These are phyloP conservation scores for Boletus rex-veris DNA, from an alignment of 768 basidiomycete species.

Conservation along the genomic window DNA sequence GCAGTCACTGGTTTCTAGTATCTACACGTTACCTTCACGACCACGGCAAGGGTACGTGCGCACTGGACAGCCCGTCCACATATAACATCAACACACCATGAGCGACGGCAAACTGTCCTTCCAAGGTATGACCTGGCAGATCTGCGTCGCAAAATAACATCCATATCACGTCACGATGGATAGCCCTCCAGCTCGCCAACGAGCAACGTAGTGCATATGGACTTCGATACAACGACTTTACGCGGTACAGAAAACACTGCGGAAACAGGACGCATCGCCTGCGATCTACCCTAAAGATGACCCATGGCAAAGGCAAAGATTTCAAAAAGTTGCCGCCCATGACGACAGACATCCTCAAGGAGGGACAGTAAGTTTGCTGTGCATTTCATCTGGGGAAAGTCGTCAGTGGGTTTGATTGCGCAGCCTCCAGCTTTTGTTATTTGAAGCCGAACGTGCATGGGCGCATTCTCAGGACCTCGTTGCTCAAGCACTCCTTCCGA, in stretches of 20 bases:
- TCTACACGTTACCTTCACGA: constrained; percentile 17
- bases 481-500: constrained; percentile 46
- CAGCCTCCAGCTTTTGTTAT: constrained; percentile 79
- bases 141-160: neutral
- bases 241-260: constrained; percentile 91
- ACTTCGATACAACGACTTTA: constrained; percentile 83
- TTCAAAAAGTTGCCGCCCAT: constrained; percentile 81
- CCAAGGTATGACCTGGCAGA: constrained; percentile 35
- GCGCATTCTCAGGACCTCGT: constrained; percentile 81
- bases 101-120: constrained; percentile 33
- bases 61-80: neutral
- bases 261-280: constrained; percentile 86
- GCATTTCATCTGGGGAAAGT: neutral
- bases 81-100: constrained; percentile 14
- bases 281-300: constrained; percentile 78
- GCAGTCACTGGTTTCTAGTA: neutral
- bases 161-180: constrained; percentile 3
- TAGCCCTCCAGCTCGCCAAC: constrained; percentile 81
- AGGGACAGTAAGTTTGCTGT: constrained; percentile 70
- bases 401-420: constrained; percentile 4
- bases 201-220: constrained; percentile 91
- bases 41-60: neutral
- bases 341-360: constrained; percentile 65
- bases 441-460: constrained; percentile 92
- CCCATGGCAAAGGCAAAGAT: constrained; percentile 84